phyloP scores from a whole-genome alignment of 2,329 filamentous ascomycete genomes.

The Aspergillus flavus region DNA sequence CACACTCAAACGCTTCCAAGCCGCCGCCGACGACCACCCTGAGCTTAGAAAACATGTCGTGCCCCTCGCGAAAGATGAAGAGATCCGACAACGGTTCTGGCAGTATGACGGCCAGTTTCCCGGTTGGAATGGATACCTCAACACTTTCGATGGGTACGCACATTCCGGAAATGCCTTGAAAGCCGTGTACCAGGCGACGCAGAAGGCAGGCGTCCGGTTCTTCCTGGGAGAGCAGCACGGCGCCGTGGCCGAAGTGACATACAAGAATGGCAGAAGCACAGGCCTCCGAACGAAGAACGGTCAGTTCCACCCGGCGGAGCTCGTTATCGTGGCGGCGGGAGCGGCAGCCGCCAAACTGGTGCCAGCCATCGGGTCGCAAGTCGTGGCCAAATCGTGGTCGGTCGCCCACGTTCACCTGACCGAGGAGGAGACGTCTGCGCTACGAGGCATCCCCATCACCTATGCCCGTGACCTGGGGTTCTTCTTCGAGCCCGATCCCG shows the following conservation, averaged over 20 bases:
- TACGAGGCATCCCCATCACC: slow-evolving; percentile 63
- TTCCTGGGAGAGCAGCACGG: slow-evolving; percentile 47
- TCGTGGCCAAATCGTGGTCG: slow-evolving; percentile 61
- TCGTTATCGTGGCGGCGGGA: slow-evolving; percentile 57
- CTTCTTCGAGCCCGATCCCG: slow-evolving; percentile 66
- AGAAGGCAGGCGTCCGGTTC: slow-evolving; percentile 46
- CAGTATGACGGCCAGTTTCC: slow-evolving; percentile 53
- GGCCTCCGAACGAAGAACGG: slow-evolving; percentile 45
- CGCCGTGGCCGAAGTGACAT: slow-evolving; percentile 46
- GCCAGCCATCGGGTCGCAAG: slow-evolving; percentile 53
- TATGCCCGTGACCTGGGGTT: slow-evolving; percentile 65
- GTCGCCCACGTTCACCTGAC: slow-evolving; percentile 63
- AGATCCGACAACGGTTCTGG: slow-evolving; percentile 50
- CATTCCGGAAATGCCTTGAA: slow-evolving; percentile 57
- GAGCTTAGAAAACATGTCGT: slow-evolving; percentile 46
- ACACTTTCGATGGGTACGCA: slow-evolving; percentile 60
- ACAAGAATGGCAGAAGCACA: slow-evolving; percentile 27
- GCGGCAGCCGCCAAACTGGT: slow-evolving; percentile 53
- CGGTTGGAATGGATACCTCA: slow-evolving; percentile 63
- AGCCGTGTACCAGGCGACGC: slow-evolving; percentile 49
- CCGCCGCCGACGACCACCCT: slow-evolving; percentile 37
- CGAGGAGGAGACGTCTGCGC: slow-evolving; percentile 54
- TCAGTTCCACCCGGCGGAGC: slow-evolving; percentile 36
- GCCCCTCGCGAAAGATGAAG: slow-evolving; percentile 38
- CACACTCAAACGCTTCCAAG: slow-evolving; percentile 48